These are phyloP conservation scores for Boletus mariae DNA, from an alignment of 1,284 basidiomycete species.

Conservation along the genomic window DNA sequence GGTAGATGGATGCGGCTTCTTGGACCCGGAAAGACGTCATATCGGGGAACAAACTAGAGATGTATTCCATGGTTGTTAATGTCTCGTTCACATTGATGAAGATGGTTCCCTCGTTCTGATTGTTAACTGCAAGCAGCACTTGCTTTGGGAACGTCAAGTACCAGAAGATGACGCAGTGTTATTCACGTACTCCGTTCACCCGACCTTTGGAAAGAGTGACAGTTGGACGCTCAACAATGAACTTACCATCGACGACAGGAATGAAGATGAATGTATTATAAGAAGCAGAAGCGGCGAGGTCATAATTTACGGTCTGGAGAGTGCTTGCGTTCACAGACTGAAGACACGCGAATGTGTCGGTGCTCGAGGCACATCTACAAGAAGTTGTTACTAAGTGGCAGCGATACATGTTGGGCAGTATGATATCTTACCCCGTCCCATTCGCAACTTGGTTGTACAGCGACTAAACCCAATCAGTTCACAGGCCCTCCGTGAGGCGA, in stretches of 20 bases:
- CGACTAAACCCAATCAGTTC: conserved; percentile 10
- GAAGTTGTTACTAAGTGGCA: neutral
- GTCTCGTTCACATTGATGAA: conserved; percentile 16
- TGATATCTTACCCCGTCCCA: neutral
- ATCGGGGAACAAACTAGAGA: conserved; percentile 22
- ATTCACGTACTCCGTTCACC: conserved; percentile 12
- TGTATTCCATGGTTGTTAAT: conserved; percentile 15
- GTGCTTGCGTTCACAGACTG: conserved; percentile 17
- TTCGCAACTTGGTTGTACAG: conserved; percentile 17
- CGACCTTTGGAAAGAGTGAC: conserved; percentile 24
- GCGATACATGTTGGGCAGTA: neutral
- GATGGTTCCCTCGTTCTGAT: conserved; percentile 19
- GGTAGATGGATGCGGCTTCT: conserved; percentile 13
- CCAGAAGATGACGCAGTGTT: neutral
- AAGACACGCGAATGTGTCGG: conserved; percentile 28
- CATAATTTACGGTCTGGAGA: conserved; percentile 21
- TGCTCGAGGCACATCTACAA: conserved; percentile 23
- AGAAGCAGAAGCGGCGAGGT: conserved; percentile 18
- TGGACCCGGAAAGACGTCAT: conserved; percentile 8
- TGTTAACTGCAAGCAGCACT: conserved; percentile 10
- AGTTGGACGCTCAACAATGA: conserved; percentile 33
- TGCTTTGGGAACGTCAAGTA: conserved; percentile 9
- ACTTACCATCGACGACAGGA: conserved; percentile 36
- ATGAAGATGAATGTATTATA: conserved; percentile 26
- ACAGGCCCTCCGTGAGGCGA: too few species aligned